Evolutionary conservation across 2,329 filamentous ascomycete genomes (phyloP).

Genomic region (Diaporthe ilicicola): DNA sequence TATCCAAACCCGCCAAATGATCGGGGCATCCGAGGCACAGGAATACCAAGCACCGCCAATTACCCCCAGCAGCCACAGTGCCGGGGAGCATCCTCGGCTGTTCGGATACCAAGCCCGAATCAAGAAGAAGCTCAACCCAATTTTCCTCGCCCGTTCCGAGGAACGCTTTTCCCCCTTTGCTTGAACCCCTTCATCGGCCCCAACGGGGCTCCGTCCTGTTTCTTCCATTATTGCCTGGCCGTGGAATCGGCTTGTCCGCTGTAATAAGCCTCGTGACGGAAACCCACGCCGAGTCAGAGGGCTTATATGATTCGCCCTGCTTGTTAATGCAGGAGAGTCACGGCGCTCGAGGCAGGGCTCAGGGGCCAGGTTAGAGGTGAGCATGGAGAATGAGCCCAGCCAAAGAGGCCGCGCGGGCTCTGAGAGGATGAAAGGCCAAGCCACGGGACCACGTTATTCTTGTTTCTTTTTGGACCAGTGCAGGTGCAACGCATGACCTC

Average conservation of each 20-base stretch:
- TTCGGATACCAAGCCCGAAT: neutral
- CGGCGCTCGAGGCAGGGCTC: neutral
- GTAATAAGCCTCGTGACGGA: neutral
- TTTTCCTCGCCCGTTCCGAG: neutral
- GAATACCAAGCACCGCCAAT: neutral
- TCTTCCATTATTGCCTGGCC: constrained; percentile 7
- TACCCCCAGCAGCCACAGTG: neutral
- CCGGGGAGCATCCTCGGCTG: constrained; percentile 1
- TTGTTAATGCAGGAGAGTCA: constrained; percentile 9
- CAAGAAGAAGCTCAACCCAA: neutral
- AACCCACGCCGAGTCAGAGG: constrained; percentile 1
- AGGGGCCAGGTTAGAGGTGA: neutral
- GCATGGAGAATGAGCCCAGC: no score
- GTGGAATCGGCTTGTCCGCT: neutral
- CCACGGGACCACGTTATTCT: neutral
- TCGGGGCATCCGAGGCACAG: neutral
- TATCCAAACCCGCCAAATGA: neutral
- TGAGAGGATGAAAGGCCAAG: neutral
- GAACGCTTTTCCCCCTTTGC: neutral
- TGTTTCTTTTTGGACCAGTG: neutral
- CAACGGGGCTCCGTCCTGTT: constrained; percentile 1
- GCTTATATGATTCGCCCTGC: neutral
- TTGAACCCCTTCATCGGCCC: constrained; percentile 5
- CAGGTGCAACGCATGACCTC: neutral
- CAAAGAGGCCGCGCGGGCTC: neutral